Evolutionary conservation across 1,284 basidiomycete species (phyloP).

Genomic region (Pseudozyma tsukubaensis): DNA sequence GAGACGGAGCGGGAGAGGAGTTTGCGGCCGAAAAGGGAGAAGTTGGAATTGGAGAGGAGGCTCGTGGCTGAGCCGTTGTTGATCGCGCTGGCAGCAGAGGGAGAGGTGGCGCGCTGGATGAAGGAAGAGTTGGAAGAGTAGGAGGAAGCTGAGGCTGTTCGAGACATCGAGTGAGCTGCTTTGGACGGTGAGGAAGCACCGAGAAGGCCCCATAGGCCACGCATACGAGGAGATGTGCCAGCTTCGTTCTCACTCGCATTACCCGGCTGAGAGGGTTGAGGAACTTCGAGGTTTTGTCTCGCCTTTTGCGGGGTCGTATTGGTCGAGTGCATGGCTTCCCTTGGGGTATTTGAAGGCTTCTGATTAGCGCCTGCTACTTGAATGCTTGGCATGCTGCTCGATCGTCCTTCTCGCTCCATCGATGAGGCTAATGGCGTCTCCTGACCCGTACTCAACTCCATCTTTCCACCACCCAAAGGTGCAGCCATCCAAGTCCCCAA

Average conservation of each 20-base stretch:
- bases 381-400: conserved; percentile 1
- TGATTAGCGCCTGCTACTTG: background rate
- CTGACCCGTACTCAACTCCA: background rate
- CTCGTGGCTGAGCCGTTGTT: conserved; percentile 8
- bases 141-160: conserved; percentile 15
- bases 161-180: background rate
- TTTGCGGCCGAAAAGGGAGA: conserved; percentile 23
- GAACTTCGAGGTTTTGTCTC: conserved; percentile 1
- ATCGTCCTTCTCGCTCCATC: background rate
- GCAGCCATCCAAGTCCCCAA: background rate
- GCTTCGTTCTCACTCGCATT: background rate
- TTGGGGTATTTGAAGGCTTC: background rate
- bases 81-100: background rate
- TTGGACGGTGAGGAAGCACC: conserved; percentile 4
- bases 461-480: background rate
- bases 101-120: background rate
- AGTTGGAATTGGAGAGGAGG: conserved; percentile 10
- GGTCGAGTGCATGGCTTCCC: background rate
- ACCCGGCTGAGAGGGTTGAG: background rate
- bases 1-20: conserved; percentile 7
- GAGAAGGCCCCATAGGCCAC: conserved; percentile 18
- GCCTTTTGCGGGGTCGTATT: background rate
- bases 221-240: conserved; percentile 2
- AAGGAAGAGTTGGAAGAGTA: conserved; percentile 13
- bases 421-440: background rate